phyloP scores from a whole-genome alignment of 2,329 filamentous ascomycete genomes.

The Neonectria magnoliae region DNA sequence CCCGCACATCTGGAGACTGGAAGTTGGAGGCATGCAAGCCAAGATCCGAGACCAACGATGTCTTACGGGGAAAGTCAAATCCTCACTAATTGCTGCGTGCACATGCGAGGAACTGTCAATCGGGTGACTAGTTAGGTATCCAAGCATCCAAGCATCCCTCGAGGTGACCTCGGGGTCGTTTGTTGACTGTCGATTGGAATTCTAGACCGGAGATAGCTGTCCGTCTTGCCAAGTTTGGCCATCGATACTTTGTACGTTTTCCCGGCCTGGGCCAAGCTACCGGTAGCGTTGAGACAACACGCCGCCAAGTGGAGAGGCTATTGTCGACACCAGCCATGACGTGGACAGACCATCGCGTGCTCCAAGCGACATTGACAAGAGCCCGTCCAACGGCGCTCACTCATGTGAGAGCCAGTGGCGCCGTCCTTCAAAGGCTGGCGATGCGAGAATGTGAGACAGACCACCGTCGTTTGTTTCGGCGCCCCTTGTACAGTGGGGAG shows the following conservation, averaged over 20 bases:
- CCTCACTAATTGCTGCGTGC: background rate
- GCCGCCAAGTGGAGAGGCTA: conserved; percentile 38
- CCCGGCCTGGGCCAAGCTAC: conserved; percentile 10
- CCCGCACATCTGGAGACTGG: conserved; percentile 23
- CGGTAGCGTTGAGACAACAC: conserved; percentile 28
- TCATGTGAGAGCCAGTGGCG: conserved; percentile 4
- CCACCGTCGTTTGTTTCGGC: conserved; percentile 33
- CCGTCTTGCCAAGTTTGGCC: conserved; percentile 27
- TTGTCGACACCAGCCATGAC: conserved; percentile 30
- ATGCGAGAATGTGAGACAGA: conserved; percentile 36
- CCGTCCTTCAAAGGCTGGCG: conserved; percentile 14
- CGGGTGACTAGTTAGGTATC: conserved; percentile 13
- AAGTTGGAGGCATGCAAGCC: conserved; percentile 28
- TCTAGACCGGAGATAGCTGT: conserved; percentile 26
- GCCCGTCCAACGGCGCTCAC: conserved; percentile 26
- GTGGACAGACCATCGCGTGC: conserved; percentile 30
- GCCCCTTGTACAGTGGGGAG: conserved; percentile 27
- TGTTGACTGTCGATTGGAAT: conserved; percentile 5
- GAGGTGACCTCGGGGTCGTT: conserved; percentile 13
- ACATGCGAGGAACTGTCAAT: conserved; percentile 17
- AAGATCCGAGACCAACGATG: conserved; percentile 28
- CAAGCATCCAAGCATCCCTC: background rate
- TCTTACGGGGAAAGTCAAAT: conserved; percentile 25
- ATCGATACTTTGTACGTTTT: conserved; percentile 5
- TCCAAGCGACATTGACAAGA: conserved; percentile 25